phyloP scores from a whole-genome alignment of 768 basidiomycete genomes.

The Hericium erinaceus region DNA sequence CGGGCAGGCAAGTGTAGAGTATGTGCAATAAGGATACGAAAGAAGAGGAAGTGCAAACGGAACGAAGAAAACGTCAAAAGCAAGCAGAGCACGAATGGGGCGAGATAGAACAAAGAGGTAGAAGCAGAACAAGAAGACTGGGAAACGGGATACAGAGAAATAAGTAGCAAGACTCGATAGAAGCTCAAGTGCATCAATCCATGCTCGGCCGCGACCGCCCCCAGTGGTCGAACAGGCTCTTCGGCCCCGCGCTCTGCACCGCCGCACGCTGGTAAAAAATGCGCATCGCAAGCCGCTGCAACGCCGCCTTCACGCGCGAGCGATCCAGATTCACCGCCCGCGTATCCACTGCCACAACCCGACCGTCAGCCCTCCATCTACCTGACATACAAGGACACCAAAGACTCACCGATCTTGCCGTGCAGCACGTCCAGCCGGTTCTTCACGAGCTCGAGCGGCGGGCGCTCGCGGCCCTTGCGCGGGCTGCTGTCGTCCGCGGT shows the following conservation, averaged over 20 bases:
- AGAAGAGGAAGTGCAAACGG: background rate
- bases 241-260: constrained; percentile 17
- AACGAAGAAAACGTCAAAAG: background rate
- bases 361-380: background rate
- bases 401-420: constrained; percentile 48
- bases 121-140: background rate
- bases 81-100: background rate
- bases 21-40: background rate
- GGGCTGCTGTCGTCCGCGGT: constrained; percentile 14
- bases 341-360: constrained; percentile 43
- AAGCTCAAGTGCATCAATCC: background rate
- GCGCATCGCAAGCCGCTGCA: constrained; percentile 57
- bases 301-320: constrained; percentile 58
- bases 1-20: too few species aligned
- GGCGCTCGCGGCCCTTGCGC: constrained; percentile 24
- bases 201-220: background rate
- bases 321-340: constrained; percentile 71
- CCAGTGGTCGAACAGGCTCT: constrained; percentile 5
- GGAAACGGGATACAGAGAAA: background rate
- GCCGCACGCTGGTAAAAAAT: constrained; percentile 50
- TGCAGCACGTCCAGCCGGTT: constrained; percentile 43
- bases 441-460: constrained; percentile 41
- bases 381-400: background rate
- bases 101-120: background rate
- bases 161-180: background rate